Evolutionary conservation across 2,329 filamentous ascomycete genomes (phyloP), one percentile per base, ranked within the genome.

Genomic region (Colletotrichum kahawae): DNA sequence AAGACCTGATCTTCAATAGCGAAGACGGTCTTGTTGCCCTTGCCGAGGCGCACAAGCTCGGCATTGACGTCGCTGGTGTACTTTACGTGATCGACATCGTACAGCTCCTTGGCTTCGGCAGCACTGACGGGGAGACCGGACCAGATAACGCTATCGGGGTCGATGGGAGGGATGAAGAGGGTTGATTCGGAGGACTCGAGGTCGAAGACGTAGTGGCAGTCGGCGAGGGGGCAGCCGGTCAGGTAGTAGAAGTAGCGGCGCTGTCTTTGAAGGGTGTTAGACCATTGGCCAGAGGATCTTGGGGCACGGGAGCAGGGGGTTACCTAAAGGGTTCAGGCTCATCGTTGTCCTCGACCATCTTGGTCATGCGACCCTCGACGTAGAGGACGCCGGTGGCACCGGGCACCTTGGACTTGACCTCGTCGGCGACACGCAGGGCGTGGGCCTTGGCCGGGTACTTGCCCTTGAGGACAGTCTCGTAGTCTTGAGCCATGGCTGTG

Each of bases 231-330:
- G 82, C 88, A 97, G 79, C 97, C 97, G 29, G 95, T 96, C 59
- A 98, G 89, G 85, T 99, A 99, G 90, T 94, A 98, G 87, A 99
- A 99, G 84, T 92, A 95, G 70, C 97, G 93, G 77, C 96, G 94
- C 85, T 98, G 96, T 78, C 95, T 95, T 78, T 34, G 27, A 33
- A 54, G 21, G 48, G 33, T 63, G 72, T 76, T 24, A 78, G 72
- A 36, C 27, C n/a, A n/a, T 59, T 63, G 21, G 33, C 24, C 6
- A 34, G 13, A 31, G 13, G 21, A 4, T 4, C n/a, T 43, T 24
- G 16, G 14, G 27, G 33, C 18, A 12, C 31, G 18, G 9, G 43
- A 36, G 13, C 1, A 38, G 69, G 70, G 54, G 79, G 68, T 88
- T 88, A 95, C 92, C 95, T 91, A 84, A 98, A 98, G 29, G 92